Base-by-base conservation (phyloP, 192 early-diverging fungal genomes). In the Tieghemiomyces parasiticus region DNA sequence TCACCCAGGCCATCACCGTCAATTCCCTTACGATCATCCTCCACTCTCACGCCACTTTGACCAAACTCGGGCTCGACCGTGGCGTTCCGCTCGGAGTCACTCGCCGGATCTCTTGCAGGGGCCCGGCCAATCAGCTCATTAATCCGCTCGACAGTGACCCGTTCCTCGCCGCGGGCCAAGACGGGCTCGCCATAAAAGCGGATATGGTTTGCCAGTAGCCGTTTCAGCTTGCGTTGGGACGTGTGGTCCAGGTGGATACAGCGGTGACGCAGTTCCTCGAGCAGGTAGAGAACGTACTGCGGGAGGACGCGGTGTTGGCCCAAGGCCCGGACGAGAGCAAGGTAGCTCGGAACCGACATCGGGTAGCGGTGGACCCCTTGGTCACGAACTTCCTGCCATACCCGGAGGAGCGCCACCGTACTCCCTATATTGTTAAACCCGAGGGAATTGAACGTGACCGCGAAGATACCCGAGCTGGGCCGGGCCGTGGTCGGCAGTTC, bases 161-260 rank as follows among this genome's bases (percentile, higher is more conserved):
- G 24, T 10, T 34, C 38, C 6, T 16, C 38, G 16, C 38, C 8
- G 38, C 38, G 6, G 16, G 38, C 38, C 16, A 6, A 6, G 38
- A 42, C 38, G 32, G 54, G 22, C 22, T 29, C 50, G 22, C 50
- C 50, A 29, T 29, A 56, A 24, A 56, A 56, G 9, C 54, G 54
- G 13, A 12, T 16, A 14, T 56, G 54, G 24, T 56, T 56, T n/a
- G 10, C 31, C 31, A 56, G 34, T 4, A 56, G 28, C 19, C 54
- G 54, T 29, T 56, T 56, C 16, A 56, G 13, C 24, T 56, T 56
- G 19, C 54, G 54, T 24, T 56, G 54, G 30, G 54, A 56, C 20
- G 6, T 20, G 14, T 56, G 54, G 31, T 34, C 28, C 54, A 56
- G 30, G 14, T 28, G 29, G 31, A 56, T 31, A 22, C 33, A 12